Evolutionary conservation across 2,329 filamentous ascomycete species (phyloP), one percentile per base, ranked within the genome.

Genomic region (Aspergillus intermedius): DNA sequence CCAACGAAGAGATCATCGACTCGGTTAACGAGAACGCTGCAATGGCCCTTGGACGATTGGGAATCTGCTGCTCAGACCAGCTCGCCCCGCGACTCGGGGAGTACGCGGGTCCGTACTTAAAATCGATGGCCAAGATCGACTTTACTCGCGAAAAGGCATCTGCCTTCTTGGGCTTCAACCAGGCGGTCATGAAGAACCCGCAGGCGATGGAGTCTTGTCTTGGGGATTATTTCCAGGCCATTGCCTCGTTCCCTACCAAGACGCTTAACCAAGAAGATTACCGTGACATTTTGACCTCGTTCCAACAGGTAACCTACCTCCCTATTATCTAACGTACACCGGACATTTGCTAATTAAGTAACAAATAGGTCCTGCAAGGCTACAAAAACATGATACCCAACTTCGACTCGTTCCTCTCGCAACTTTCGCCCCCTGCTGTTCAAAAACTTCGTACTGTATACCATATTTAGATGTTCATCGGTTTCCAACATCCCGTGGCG

Each of bases 81-180:
- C 75, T 98, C 48, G 88, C 89, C 1, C 84, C 89, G 1, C 86
- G 88, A 52, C 79, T 98, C 35, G 78, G 80, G 15, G 84, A 81
- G 28, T 95, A 94, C 66, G 89, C 91, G 0, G 82, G 85, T 32
- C 81, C 87, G 32, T 97, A 96, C 73, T 72, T 98, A 47, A 77
- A 76, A 45, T 82, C 85, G 2, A 94, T 98, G 80, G 80, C 82
- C 51, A 87, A 89, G 54, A 86, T 97, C 28, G 86, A 89, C 46
- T 85, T 88, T 61, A 91, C 89, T 2, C 88, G 95, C 52, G 93
- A 98, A 71, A 98, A 98, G 73, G 89, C 87, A 1, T 91, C 91
- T 22, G 91, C 93, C 0, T 88, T 97, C 67, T 83, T 88, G 60
- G 93, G 93, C 0, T 96, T 98, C 71, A 87, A 88, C 47, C 79